Base-by-base conservation (phyloP, 2,329 filamentous ascomycete genomes). In the Pyrenochaeta sp. region DNA sequence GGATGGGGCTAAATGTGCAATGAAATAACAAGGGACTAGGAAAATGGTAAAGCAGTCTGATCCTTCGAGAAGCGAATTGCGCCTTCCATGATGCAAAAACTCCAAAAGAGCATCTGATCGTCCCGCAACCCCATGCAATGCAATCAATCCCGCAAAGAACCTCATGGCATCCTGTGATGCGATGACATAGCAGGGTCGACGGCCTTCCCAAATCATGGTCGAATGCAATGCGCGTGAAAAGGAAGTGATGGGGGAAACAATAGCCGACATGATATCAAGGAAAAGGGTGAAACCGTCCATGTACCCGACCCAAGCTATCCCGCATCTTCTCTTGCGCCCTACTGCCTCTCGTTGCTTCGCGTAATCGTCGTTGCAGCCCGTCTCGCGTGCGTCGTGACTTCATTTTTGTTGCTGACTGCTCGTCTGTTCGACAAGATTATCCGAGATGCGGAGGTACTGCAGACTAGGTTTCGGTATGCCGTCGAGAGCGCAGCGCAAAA, bases 71-170 rank as follows among this genome's bases (percentile, higher is more conserved):
- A 52, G 52, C 48, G 44, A 41, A 14, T 23, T n/a, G 42, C 49
- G 50, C 48, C 55, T 51, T 46, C 54, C 31, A 32, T 40, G 47
- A 64, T 64, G 61, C 61, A 55, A 47, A 51, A 49, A 50, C 36
- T 36, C 37, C 31, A 36, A 44, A 45, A 44, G 34, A 39, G 35
- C 27, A 47, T 43, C 41, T 44, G 27, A 55, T 45, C 41, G 39
- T 49, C 56, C 53, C 48, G 54, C 49, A 56, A 57, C 51, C 52
- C 58, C 51, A 65, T 64, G 63, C 61, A 61, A 62, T 62, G 58
- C 55, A 51, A 49, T 51, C 53, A 55, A 58, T 48, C 49, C 37
- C 35, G 42, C 46, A 53, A 52, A 35, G 45, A n/a, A n/a, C 53
- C 44, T 24, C 29, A 35, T 35, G 43, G 43, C 45, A 55, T 55